These are phyloP conservation scores for Selaginella moellendorffii DNA, from an alignment of 75 land plant genomes.

Conservation along the genomic window DNA sequence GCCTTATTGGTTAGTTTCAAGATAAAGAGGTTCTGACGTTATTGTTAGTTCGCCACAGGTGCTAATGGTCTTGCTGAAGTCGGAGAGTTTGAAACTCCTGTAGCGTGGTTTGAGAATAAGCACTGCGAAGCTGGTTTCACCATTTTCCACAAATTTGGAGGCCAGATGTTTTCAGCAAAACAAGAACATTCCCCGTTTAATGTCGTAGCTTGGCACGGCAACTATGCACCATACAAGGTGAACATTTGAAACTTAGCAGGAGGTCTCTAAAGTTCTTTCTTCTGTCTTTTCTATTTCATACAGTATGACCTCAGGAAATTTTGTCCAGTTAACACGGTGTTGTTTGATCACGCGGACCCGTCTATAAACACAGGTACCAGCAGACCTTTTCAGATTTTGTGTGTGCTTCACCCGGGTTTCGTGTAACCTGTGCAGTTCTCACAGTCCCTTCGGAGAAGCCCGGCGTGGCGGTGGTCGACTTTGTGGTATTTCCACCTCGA, in stretches of 20 bases:
- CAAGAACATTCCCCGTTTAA: conserved; percentile 96
- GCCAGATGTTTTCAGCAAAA: conserved; percentile 65
- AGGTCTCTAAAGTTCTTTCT: no score
- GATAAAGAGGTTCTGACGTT: no score
- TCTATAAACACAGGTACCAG: conserved; percentile 80
- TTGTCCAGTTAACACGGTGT: conserved; percentile 86
- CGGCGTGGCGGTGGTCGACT: conserved; percentile 90
- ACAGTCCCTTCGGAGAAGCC: conserved; percentile 90
- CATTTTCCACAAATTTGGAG: conserved; percentile 86
- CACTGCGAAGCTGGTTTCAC: conserved; percentile 31
- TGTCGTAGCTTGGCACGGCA: conserved; percentile 99
- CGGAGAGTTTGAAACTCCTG: conserved; percentile 67
- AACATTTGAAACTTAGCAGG: no score
- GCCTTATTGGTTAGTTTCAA: conserved; percentile 61
- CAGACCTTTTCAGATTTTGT: neutral
- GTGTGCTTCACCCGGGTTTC: neutral
- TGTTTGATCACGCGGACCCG: conserved; percentile 92
- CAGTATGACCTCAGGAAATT: conserved; percentile 91
- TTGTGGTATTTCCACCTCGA: conserved; percentile 89
- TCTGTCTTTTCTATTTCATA: conserved; percentile 9
- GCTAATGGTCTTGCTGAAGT: conserved; percentile 92
- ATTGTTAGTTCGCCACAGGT: no score
- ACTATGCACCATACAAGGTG: conserved; percentile 95
- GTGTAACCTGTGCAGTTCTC: conserved; percentile 38
- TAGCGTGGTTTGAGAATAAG: conserved; percentile 70